Conservation (phyloP, 768 basidiomycete genomes). For the Pleurotus pulmonarius region DNA sequence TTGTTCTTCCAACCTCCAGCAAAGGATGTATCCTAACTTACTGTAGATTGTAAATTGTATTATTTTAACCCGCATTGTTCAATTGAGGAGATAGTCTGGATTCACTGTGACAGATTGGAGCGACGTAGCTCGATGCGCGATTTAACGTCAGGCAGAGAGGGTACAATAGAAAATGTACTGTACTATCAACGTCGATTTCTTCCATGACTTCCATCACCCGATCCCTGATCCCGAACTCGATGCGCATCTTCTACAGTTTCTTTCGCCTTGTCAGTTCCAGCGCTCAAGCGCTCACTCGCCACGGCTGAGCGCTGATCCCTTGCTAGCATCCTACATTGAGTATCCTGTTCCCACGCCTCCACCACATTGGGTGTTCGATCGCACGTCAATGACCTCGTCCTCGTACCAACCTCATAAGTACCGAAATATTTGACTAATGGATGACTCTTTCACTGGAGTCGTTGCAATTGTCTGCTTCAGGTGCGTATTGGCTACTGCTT, state of each 20-base stretch:
- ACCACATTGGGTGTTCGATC: background rate
- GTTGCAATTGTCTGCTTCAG: background rate
- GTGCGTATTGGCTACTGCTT: background rate
- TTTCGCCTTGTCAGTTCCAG: constrained; percentile 63
- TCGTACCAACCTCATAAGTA: background rate
- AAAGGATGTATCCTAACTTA: too few relatives aligned
- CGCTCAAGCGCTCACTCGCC: too few relatives aligned
- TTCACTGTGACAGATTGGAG: too few relatives aligned
- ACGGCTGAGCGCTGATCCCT: too few relatives aligned
- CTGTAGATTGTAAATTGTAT: too few relatives aligned
- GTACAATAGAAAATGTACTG: too few relatives aligned
- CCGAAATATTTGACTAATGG: background rate
- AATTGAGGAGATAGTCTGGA: too few relatives aligned
- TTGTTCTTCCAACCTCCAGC: too few relatives aligned
- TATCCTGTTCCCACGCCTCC: background rate
- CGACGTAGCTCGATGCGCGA: too few relatives aligned
- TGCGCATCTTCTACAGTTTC: constrained; percentile 70
- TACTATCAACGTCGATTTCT: background rate
- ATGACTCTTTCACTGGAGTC: background rate
- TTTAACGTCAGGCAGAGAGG: too few relatives aligned
- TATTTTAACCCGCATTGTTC: too few relatives aligned
- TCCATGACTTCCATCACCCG: constrained; percentile 9
- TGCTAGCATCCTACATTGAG: constrained; percentile 22
- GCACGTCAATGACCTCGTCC: background rate
- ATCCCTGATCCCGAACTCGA: constrained; percentile 30